Evolutionary conservation across 1,139 yeast genomes (phyloP).

Genomic region (Geotrichum reessii): DNA sequence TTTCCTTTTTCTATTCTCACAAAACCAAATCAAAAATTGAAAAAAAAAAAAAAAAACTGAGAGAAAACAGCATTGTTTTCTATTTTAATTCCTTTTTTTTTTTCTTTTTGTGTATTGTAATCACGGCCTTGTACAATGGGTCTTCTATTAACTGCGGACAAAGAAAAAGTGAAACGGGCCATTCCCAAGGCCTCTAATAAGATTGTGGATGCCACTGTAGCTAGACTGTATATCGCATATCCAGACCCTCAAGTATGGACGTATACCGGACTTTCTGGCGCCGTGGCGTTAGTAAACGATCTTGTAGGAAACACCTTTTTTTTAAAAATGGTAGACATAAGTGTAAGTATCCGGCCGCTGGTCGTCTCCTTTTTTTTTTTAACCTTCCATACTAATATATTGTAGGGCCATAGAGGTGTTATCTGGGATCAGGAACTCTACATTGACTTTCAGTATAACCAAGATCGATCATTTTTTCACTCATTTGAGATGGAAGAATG

Average conservation of each 20-base stretch:
- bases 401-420: slow-evolving; percentile 72
- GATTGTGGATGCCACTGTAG: slow-evolving; percentile 85
- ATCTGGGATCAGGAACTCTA: slow-evolving; percentile 96
- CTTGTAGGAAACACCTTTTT: slow-evolving; percentile 91
- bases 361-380: not conserved
- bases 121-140: slow-evolving; percentile 42
- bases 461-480: slow-evolving; percentile 92
- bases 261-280: slow-evolving; percentile 86
- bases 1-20: no score
- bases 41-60: no score
- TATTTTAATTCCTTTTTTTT: no score
- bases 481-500: slow-evolving; percentile 91
- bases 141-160: slow-evolving; percentile 61
- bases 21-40: no score
- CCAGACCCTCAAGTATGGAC: slow-evolving; percentile 81
- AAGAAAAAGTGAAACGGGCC: slow-evolving; percentile 80
- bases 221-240: slow-evolving; percentile 80
- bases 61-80: no score
- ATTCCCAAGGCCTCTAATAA: slow-evolving; percentile 86
- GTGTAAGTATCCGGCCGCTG: slow-evolving; percentile 19
- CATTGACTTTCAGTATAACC: slow-evolving; percentile 80
- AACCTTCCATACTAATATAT: not conserved
- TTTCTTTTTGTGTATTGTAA: not conserved
- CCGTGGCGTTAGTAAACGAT: slow-evolving; percentile 82
- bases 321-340: slow-evolving; percentile 77